phyloP scores from a whole-genome alignment of 805 yeast species.

The Metschnikowia reukaufii region DNA sequence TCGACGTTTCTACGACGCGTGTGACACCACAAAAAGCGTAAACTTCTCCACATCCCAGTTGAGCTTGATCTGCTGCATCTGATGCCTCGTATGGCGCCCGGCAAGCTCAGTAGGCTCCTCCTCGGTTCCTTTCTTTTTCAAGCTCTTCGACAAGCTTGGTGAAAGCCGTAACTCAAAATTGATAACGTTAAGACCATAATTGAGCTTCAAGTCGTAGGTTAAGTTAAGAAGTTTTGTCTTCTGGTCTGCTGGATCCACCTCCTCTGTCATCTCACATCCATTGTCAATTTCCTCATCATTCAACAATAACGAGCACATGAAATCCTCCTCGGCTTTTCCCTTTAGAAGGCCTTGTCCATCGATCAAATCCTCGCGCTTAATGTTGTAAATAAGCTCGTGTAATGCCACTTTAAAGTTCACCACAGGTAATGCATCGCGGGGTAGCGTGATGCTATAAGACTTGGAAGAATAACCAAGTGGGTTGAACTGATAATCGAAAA shows the following conservation, averaged over 20 bases:
- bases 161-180: constrained; percentile 44
- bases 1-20: constrained; percentile 10
- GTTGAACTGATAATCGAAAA: constrained; percentile 39
- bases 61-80: constrained; percentile 44
- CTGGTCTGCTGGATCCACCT: constrained; percentile 20
- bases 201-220: constrained; percentile 45
- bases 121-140: constrained; percentile 34
- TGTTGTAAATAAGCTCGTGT: constrained; percentile 32
- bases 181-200: constrained; percentile 47
- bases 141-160: constrained; percentile 38
- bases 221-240: constrained; percentile 15
- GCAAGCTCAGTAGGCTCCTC: constrained; percentile 24
- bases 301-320: constrained; percentile 38
- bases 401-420: constrained; percentile 45
- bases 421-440: constrained; percentile 45
- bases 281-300: constrained; percentile 48
- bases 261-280: constrained; percentile 43
- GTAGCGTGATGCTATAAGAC: constrained; percentile 47
- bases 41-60: constrained; percentile 47
- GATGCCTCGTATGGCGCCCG: constrained; percentile 48
- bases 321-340: constrained; percentile 37
- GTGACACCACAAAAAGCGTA: constrained; percentile 32
- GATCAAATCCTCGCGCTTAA: constrained; percentile 33
- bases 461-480: constrained; percentile 37
- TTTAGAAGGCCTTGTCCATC: constrained; percentile 33